Base-by-base conservation (phyloP, 2,329 filamentous ascomycete species). In the Fusarium dimerum region DNA sequence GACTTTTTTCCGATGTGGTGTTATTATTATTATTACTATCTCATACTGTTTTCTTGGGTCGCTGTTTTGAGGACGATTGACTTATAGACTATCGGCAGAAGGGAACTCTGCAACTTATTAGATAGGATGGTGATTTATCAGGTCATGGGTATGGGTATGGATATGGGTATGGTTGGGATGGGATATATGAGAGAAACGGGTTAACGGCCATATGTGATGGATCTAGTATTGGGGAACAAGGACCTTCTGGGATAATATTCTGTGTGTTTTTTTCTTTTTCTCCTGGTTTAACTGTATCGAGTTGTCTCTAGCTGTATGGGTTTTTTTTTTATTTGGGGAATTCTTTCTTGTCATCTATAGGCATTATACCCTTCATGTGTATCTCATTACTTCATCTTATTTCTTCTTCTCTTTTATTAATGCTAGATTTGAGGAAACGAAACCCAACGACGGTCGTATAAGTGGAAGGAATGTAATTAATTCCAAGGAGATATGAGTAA, bases 361-460 rank as follows among this genome's bases (percentile, higher is more conserved):
- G 63, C 63, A 66, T 66, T 66, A 66, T 66, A 66, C 63, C 63
- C 63, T 65, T 54, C 55, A 45, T 66, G 63, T 63, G 62, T 59
- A 65, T 61, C 55, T 48, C 51, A 52, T 60, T 54, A 52, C 45
- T 51, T 52, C 53, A 51, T 51, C 34, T 48, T 43, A 36, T 41
- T 41, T 41, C 17, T 41, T 17, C n/a, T n/a, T 41, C 10, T n/a
- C n/a, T 50, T 48, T 38, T 41, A 52, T 44, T 47, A 26, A 26
- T 26, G 20, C 20, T 26, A 26, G 20, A 26, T 26, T 26, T 26
- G 20, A 26, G 20, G 20, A 26, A 26, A 26, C 20, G 20, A 26
- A 26, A 26, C 4, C 20, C 4, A 26, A 26, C 20, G 20, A 26
- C n/a, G 20, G 20, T 26, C 20, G 20, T 26, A 26, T 7, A 4